These are phyloP conservation scores for Salicornia ramosissima DNA, from an alignment of 148 eudicot species.

Conservation along the genomic window DNA sequence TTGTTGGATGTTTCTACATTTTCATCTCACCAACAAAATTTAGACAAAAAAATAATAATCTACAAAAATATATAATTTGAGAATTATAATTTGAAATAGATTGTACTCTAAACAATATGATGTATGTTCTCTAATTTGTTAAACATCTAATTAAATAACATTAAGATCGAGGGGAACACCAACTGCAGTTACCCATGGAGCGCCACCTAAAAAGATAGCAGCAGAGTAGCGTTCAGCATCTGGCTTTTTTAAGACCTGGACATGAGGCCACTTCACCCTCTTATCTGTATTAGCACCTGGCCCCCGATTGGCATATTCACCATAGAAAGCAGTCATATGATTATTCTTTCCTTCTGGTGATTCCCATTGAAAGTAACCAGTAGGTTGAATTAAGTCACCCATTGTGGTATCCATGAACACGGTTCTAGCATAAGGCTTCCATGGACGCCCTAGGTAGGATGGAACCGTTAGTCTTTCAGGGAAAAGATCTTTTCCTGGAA, in stretches of 20 bases:
- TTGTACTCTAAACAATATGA: not conserved
- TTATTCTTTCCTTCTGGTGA: conserved; percentile 18
- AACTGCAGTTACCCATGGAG: conserved; percentile 17
- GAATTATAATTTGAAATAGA: not conserved
- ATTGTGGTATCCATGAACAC: conserved; percentile 40
- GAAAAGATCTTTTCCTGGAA: conserved; percentile 24
- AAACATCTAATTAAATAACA: conserved; percentile 3
- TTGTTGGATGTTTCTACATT: too few species aligned
- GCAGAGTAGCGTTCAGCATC: conserved; percentile 29
- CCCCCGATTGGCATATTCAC: conserved; percentile 41
- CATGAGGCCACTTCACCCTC: conserved; percentile 33
- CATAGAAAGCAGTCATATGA: conserved; percentile 28
- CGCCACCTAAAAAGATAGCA: conserved; percentile 27
- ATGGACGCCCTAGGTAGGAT: conserved; percentile 52
- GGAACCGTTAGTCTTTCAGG: conserved; percentile 25
- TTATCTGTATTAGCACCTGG: conserved; percentile 26
- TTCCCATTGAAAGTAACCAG: conserved; percentile 38
- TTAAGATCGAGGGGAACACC: conserved; percentile 20
- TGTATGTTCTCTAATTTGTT: not conserved
- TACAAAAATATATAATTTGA: not conserved
- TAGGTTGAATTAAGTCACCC: conserved; percentile 41
- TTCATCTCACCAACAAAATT: not conserved
- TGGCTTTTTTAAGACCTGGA: conserved; percentile 8
- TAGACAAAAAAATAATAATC: not conserved
- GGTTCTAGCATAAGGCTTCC: conserved; percentile 37